Conservation (phyloP, 1,139 yeast genomes). For the Yamadazyma buinensis region DNA sequence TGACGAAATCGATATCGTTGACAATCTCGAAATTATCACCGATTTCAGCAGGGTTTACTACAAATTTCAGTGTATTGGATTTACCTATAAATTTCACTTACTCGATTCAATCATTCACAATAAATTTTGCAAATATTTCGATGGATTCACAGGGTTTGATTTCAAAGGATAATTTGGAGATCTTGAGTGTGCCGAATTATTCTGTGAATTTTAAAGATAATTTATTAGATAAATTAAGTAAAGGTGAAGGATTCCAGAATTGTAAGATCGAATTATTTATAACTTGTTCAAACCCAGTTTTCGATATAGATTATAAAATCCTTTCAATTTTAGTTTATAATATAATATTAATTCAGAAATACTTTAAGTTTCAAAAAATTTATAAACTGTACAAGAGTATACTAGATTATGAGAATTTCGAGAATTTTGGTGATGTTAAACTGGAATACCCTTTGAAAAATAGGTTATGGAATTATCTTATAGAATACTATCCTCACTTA, state of each 20-base stretch:
- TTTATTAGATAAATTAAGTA: conserved; percentile 33
- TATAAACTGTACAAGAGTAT: conserved; percentile 12
- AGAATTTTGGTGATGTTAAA: background rate
- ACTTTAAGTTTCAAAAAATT: conserved; percentile 23
- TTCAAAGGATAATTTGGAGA: conserved; percentile 24
- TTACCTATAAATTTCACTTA: conserved; percentile 49
- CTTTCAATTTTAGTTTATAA: conserved; percentile 39
- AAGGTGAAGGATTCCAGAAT: conserved; percentile 34
- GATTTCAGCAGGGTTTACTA: conserved; percentile 57
- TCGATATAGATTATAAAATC: conserved; percentile 47
- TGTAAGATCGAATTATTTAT: conserved; percentile 36
- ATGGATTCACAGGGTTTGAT: conserved; percentile 12
- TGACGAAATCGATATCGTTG: conserved; percentile 29
- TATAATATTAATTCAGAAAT: conserved; percentile 28
- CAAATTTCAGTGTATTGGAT: conserved; percentile 46
- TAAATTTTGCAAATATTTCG: conserved; percentile 22
- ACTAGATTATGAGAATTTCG: no score
- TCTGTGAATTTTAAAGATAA: conserved; percentile 56
- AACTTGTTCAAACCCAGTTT: conserved; percentile 46
- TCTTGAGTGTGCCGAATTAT: conserved; percentile 50
- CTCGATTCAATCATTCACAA: conserved; percentile 40
- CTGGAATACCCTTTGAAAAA: conserved; percentile 9
- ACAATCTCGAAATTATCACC: conserved; percentile 29
- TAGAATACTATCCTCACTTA: conserved; percentile 42
- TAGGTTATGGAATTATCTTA: conserved; percentile 22